Evolutionary conservation across 345 rosid genomes (phyloP).

Genomic region (Gossypium bickii): DNA sequence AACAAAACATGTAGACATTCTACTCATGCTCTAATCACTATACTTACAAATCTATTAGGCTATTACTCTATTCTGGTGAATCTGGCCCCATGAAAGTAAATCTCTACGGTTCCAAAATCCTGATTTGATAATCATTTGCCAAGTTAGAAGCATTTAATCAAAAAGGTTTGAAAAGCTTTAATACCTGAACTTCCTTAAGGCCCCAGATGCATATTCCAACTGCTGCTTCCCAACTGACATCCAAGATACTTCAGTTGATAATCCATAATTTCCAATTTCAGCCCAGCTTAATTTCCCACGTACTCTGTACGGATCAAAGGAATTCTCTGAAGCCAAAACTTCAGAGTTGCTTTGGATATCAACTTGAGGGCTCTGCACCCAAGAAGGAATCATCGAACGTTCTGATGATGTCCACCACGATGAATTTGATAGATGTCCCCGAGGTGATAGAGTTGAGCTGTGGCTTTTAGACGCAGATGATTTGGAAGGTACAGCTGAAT

Average conservation of each 20-base stretch:
- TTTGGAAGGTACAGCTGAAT: slow-evolving; percentile 57
- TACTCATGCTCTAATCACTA: background rate
- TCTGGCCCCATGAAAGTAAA: background rate
- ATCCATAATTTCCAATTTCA: slow-evolving; percentile 65
- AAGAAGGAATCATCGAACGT: slow-evolving; percentile 66
- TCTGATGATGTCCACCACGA: slow-evolving; percentile 82
- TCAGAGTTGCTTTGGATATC: slow-evolving; percentile 48
- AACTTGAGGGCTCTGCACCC: slow-evolving; percentile 68
- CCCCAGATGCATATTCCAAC: slow-evolving; percentile 89
- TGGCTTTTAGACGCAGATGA: slow-evolving; percentile 49
- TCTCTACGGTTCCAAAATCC: slow-evolving; percentile 4
- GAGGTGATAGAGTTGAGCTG: slow-evolving; percentile 68
- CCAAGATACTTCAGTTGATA: slow-evolving; percentile 83
- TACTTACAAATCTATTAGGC: background rate
- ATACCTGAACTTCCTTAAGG: slow-evolving; percentile 82
- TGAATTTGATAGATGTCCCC: slow-evolving; percentile 71
- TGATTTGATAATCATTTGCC: background rate
- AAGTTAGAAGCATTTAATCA: background rate
- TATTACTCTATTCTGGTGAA: background rate
- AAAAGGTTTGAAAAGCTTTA: slow-evolving; percentile 3
- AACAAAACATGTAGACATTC: no score
- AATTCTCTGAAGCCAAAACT: slow-evolving; percentile 52
- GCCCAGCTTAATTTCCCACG: slow-evolving; percentile 87
- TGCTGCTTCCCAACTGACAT: slow-evolving; percentile 96
- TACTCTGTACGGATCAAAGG: slow-evolving; percentile 74